These are phyloP conservation scores for Nelumbo lutea DNA, from an alignment of 164 flowering plant genomes.

Conservation along the genomic window DNA sequence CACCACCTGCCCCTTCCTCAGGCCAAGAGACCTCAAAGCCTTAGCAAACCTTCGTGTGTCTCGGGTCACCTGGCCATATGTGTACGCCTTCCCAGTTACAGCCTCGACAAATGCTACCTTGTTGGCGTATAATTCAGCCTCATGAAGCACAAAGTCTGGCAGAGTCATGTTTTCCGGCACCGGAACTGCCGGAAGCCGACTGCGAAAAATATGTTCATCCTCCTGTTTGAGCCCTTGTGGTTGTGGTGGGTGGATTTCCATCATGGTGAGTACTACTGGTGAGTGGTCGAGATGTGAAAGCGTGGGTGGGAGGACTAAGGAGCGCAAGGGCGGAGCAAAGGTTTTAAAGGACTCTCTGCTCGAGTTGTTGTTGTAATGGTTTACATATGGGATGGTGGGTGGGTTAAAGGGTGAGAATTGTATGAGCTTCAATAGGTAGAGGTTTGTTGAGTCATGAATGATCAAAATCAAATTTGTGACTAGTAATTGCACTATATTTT, in stretches of 20 bases:
- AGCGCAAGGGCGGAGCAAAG: neutral
- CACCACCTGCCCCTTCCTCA: constrained; percentile 74
- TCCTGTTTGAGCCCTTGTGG: constrained; percentile 5
- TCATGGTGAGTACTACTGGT: neutral
- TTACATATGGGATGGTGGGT: neutral
- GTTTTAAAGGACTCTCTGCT: neutral
- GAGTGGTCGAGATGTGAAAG: neutral
- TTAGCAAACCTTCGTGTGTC: constrained; percentile 63
- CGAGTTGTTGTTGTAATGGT: neutral
- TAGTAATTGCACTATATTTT: neutral
- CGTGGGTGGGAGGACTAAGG: neutral
- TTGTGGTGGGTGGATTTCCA: constrained; percentile 1
- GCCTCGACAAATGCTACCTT: constrained; percentile 89
- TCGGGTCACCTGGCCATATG: constrained; percentile 52
- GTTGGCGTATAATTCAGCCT: constrained; percentile 53
- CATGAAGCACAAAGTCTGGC: constrained; percentile 81
- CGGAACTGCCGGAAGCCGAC: constrained; percentile 51
- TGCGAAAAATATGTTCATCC: constrained; percentile 58
- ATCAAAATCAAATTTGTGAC: neutral
- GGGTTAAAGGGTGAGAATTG: neutral
- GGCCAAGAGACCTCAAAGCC: constrained; percentile 74
- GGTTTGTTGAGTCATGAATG: constrained; percentile 22
- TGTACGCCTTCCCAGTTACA: constrained; percentile 52
- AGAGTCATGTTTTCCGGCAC: constrained; percentile 70
- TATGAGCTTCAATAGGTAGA: constrained; percentile 11